These are phyloP conservation scores for Sinapis alba DNA, from an alignment of 441 rosid genomes.

Conservation along the genomic window DNA sequence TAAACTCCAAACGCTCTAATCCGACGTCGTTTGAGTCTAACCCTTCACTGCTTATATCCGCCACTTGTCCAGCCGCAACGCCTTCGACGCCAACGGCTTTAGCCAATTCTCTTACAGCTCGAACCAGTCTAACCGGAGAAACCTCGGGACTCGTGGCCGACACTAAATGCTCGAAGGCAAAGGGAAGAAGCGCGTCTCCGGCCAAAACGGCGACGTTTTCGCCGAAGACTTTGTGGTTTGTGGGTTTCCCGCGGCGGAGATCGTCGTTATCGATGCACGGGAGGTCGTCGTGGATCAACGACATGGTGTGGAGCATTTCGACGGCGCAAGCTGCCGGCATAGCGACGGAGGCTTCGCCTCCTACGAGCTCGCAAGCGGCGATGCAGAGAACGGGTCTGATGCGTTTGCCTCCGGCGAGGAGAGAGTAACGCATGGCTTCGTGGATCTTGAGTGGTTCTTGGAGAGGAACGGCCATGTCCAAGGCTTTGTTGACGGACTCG, in stretches of 20 bases:
- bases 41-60: conserved; percentile 75
- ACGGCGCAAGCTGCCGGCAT: conserved; percentile 87
- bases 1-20: conserved; percentile 72
- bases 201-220: conserved; percentile 85
- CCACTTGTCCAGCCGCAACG: conserved; percentile 88
- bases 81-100: conserved; percentile 70
- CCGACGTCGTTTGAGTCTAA: conserved; percentile 52
- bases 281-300: conserved; percentile 80
- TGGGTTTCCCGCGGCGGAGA: conserved; percentile 87
- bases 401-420: conserved; percentile 82
- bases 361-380: conserved; percentile 80
- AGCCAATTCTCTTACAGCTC: conserved; percentile 75
- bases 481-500: conserved; percentile 58
- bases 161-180: conserved; percentile 76
- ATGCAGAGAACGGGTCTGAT: conserved; percentile 75
- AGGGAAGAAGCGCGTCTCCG: conserved; percentile 84
- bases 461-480: conserved; percentile 62
- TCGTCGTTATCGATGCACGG: conserved; percentile 95
- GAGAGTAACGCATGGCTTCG: conserved; percentile 89
- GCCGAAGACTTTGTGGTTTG: conserved; percentile 80
- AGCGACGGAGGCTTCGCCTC: conserved; percentile 61
- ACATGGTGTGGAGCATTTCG: conserved; percentile 93
- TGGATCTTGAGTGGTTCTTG: conserved; percentile 70
- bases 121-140: conserved; percentile 49
- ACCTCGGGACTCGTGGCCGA: conserved; percentile 47